Evolutionary conservation across 2,329 filamentous ascomycete species (phyloP).

Genomic region (Fusarium dimerum): DNA sequence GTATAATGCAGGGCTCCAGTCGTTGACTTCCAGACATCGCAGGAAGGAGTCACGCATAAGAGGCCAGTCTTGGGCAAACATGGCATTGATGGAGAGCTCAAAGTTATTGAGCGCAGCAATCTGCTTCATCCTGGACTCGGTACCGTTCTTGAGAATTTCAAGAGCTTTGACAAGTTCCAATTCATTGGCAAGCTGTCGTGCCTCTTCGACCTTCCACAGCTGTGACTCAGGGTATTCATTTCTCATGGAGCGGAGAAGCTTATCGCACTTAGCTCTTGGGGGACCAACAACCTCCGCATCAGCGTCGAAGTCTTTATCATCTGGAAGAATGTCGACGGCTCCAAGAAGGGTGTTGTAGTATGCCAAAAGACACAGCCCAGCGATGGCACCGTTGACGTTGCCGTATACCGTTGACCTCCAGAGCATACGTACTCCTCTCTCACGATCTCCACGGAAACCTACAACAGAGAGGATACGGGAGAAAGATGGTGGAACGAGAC

Average conservation of each 20-base stretch:
- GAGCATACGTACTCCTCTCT: conserved; percentile 78
- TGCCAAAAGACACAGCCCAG: conserved; percentile 75
- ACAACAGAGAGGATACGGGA: conserved; percentile 83
- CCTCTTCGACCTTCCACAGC: conserved; percentile 88
- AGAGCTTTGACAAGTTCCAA: conserved; percentile 69
- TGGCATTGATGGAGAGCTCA: conserved; percentile 74
- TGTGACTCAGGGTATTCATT: conserved; percentile 76
- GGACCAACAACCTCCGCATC: conserved; percentile 68
- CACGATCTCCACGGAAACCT: conserved; percentile 86
- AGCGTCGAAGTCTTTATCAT: conserved; percentile 51
- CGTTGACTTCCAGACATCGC: conserved; percentile 75
- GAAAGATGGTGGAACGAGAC: conserved; percentile 89
- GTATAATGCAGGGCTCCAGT: conserved; percentile 89
- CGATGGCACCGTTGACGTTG: conserved; percentile 91
- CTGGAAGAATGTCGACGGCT: conserved; percentile 83
- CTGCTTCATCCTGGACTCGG: conserved; percentile 78
- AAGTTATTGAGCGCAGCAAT: conserved; percentile 84
- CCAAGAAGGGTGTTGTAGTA: conserved; percentile 89
- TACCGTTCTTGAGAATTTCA: conserved; percentile 59
- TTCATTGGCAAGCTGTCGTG: conserved; percentile 70
- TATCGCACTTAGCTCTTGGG: conserved; percentile 66
- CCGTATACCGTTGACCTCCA: conserved; percentile 86
- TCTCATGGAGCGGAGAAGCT: conserved; percentile 73
- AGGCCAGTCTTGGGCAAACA: conserved; percentile 78
- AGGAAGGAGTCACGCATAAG: conserved; percentile 75